phyloP scores from a whole-genome alignment of 306 rosid species.

The Aeschynomene evenia region DNA sequence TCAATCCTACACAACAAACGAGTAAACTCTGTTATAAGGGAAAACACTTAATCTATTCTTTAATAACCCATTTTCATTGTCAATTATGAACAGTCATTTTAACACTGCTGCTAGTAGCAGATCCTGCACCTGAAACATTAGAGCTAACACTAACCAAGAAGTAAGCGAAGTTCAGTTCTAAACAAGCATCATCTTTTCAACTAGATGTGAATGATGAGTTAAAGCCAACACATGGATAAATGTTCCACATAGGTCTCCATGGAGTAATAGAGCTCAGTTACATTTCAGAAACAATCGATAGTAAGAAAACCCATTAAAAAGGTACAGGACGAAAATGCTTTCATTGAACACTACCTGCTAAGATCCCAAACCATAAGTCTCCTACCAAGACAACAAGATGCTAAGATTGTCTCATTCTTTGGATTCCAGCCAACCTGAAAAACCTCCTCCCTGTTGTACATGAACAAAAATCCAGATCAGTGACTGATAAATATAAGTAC shows the following conservation, averaged over 20 bases:
- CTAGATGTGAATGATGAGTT: background rate
- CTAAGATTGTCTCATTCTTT: slow-evolving; percentile 91
- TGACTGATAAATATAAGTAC: background rate
- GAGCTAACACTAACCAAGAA: background rate
- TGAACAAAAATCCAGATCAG: slow-evolving; percentile 28
- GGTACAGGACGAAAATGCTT: background rate
- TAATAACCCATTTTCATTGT: background rate
- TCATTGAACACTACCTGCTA: slow-evolving; percentile 70
- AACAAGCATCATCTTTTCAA: background rate
- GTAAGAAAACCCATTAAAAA: background rate
- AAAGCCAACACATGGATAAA: background rate
- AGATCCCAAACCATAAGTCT: slow-evolving; percentile 99
- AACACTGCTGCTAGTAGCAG: background rate
- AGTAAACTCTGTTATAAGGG: background rate
- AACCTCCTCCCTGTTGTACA: slow-evolving; percentile 84
- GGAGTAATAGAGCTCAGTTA: background rate
- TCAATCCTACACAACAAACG: slow-evolving; percentile 69
- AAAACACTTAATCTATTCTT: background rate
- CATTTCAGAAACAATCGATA: slow-evolving; percentile 8
- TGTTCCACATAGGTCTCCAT: background rate
- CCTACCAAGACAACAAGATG: slow-evolving; percentile 96
- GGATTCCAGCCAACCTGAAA: slow-evolving; percentile 99
- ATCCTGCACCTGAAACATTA: background rate
- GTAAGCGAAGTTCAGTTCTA: background rate
- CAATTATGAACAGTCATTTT: slow-evolving; percentile 15